Conservation (phyloP, 2,329 filamentous ascomycete species). For the Berkeleyomyces rouxiae region DNA sequence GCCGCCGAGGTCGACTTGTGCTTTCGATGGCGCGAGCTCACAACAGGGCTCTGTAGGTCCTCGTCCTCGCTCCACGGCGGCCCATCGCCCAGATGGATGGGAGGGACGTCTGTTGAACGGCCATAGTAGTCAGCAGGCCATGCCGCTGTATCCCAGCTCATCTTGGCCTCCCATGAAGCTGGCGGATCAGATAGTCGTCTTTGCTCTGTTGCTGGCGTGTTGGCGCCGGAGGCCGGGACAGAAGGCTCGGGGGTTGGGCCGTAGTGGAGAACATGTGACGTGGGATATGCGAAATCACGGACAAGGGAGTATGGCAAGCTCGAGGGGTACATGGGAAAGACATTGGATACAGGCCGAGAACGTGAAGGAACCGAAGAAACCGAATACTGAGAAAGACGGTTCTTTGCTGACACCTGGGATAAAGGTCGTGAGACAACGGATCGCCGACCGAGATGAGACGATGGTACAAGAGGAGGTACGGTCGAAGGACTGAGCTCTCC, state of each 20-base stretch:
- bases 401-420: slow-evolving; percentile 57
- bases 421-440: slow-evolving; percentile 47
- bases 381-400: slow-evolving; percentile 72
- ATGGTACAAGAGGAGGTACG: slow-evolving; percentile 40
- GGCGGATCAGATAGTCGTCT: slow-evolving; percentile 73
- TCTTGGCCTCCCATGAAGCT: slow-evolving; percentile 54
- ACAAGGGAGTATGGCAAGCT: slow-evolving; percentile 79
- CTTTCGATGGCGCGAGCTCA: slow-evolving; percentile 70
- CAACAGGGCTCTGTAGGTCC: slow-evolving; percentile 80
- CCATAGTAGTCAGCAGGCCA: slow-evolving; percentile 38
- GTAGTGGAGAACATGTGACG: slow-evolving; percentile 76
- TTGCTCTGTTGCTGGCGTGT: slow-evolving; percentile 70
- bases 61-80: slow-evolving; percentile 93
- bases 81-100: slow-evolving; percentile 72
- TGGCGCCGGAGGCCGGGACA: slow-evolving; percentile 55
- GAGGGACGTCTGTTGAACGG: slow-evolving; percentile 55
- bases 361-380: slow-evolving; percentile 49
- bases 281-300: slow-evolving; percentile 86
- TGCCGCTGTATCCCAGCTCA: slow-evolving; percentile 34
- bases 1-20: slow-evolving; percentile 53
- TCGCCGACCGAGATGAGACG: slow-evolving; percentile 35
- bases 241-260: slow-evolving; percentile 67
- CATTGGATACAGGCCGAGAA: slow-evolving; percentile 65
- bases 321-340: slow-evolving; percentile 71
- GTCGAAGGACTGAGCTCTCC: slow-evolving; percentile 36